Conservation (phyloP, 225 moss, liverwort and hornwort species). For the Asterella californica region DNA sequence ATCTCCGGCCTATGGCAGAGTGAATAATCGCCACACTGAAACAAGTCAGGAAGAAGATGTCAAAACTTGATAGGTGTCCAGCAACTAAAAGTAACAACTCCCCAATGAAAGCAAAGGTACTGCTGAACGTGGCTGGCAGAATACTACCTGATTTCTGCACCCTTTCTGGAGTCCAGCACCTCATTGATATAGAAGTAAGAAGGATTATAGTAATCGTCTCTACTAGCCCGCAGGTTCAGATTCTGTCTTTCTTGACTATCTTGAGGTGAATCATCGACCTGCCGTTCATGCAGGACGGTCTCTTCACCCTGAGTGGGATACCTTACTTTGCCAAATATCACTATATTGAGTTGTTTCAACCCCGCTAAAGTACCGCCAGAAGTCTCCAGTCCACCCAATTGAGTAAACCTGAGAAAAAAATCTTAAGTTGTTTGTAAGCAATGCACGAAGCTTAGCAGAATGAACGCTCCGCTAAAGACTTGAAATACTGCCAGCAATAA, state of each 20-base stretch:
- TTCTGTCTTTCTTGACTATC: slow-evolving; percentile 37
- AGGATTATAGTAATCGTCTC: slow-evolving; percentile 47
- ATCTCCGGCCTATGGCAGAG: slow-evolving; percentile 56
- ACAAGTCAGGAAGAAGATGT: slow-evolving; percentile 12
- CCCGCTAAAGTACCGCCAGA: slow-evolving; percentile 43
- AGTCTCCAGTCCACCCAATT: slow-evolving; percentile 42
- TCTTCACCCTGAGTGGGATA: slow-evolving; percentile 20
- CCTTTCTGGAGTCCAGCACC: slow-evolving; percentile 53
- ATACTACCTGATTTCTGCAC: slow-evolving; percentile 53
- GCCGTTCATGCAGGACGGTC: slow-evolving; percentile 12
- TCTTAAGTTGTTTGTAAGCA: neutral
- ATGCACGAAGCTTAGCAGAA: neutral
- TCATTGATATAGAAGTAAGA: slow-evolving; percentile 55
- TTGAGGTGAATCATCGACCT: slow-evolving; percentile 25
- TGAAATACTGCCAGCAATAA: neutral
- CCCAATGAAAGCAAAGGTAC: neutral
- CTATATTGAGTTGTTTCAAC: slow-evolving; percentile 49
- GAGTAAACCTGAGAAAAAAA: slow-evolving; percentile 29
- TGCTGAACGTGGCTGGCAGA: neutral
- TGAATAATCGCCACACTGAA: slow-evolving; percentile 58
- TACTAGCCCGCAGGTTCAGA: slow-evolving; percentile 43
- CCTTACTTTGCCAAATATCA: slow-evolving; percentile 42
- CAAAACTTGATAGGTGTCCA: neutral
- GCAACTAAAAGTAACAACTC: neutral
- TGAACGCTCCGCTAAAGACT: neutral